Conservation (phyloP, 257 asterid species). For the Nemophila menziesii region DNA sequence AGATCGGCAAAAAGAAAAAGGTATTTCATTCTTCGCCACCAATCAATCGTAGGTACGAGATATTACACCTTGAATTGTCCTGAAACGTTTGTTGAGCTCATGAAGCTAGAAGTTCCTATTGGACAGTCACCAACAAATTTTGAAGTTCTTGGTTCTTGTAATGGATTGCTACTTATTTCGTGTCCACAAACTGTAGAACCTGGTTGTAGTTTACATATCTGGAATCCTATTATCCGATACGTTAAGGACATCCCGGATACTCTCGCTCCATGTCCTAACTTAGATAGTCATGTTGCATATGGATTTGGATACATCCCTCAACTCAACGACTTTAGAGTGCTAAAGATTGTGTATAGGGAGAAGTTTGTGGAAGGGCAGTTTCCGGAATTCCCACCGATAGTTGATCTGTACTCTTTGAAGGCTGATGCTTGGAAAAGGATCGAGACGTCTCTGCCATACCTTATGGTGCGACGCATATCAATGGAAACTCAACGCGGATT, state of each 20-base stretch:
- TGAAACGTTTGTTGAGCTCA: conserved; percentile 7
- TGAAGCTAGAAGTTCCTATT: conserved; percentile 3
- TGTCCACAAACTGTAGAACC: background rate
- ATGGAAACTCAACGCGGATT: conserved; percentile 2
- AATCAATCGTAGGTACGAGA: background rate
- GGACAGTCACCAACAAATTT: background rate
- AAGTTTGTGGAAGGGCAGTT: background rate
- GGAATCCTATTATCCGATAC: background rate
- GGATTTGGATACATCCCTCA: background rate
- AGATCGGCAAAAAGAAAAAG: background rate
- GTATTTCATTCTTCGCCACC: background rate
- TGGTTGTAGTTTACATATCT: conserved; percentile 1
- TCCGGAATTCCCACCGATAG: conserved; percentile 3
- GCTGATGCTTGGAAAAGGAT: conserved; percentile 4
- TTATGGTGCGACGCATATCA: background rate
- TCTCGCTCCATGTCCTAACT: background rate
- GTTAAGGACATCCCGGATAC: background rate
- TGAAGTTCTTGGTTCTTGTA: conserved; percentile 6
- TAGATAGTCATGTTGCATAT: background rate
- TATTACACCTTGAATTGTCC: conserved; percentile 1
- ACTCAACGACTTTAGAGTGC: conserved; percentile 3
- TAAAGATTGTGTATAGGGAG: conserved; percentile 2
- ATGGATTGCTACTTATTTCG: conserved; percentile 1
- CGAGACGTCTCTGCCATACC: conserved; percentile 1
- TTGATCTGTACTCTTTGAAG: conserved; percentile 2